Evolutionary conservation across 2,329 filamentous ascomycete species (phyloP), one percentile per base, ranked within the genome.

Genomic region (Sporothrix euskadiensis): DNA sequence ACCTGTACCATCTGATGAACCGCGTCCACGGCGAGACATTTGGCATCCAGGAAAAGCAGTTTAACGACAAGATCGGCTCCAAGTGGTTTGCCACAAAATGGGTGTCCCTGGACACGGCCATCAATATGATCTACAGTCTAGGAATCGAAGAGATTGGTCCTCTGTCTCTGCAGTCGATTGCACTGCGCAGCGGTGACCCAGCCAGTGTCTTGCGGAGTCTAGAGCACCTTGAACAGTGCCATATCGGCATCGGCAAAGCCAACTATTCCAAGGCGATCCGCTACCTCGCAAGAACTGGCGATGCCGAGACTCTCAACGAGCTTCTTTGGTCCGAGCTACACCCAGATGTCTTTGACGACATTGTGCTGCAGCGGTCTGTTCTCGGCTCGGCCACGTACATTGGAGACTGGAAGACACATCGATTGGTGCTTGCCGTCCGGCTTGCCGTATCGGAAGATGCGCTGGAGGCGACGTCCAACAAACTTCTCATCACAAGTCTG

Each of bases 61-160:
- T 89, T 75, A 91, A 88, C 78, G 93, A 96, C 80, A 82, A 84
- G 0, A 86, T 97, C 41, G 91, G 92, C 22, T 92, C 94, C n/a
- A 88, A 90, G 75, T 89, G 94, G 83, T 94, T 97, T 79, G 94
- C 94, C 10, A 90, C 85, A 73, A 83, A 83, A 22, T 92, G 92
- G 80, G 86, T 96, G 30, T 88, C 90, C 0, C 84, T 94, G 10
- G 89, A 94, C 73, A 88, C 91, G 76, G 89, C 93, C 35, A 88
- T 97, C 72, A 88, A 88, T 47, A 86, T 92, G 7, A 83, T 96
- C 22, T 85, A 87, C 73, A 88, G 92, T 77, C 87, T 97, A 70
- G 92, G 92, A 1, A 84, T 97, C 5, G 85, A 88, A 66, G 83
- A 85, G 49, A 91, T 97, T 75, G 94, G 94, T 0, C 91, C 94